Evolutionary conservation across 169 alveolate genomes (phyloP).

Genomic region (Sarcocystis neurona): DNA sequence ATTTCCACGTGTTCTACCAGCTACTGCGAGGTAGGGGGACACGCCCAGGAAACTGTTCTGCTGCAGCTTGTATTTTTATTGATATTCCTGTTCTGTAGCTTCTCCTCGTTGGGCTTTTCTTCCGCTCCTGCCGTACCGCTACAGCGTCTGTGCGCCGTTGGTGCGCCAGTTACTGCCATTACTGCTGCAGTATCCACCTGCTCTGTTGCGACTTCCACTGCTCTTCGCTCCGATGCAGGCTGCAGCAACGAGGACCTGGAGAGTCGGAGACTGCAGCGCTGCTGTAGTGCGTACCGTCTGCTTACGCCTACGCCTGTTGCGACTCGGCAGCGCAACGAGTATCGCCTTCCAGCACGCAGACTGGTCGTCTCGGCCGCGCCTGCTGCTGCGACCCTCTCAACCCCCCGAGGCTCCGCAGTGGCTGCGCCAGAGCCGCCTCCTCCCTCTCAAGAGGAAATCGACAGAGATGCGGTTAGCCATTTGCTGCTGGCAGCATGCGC

Average conservation of each 20-base stretch:
- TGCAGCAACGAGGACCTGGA: constrained; percentile 8
- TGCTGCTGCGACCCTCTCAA: too few relatives aligned
- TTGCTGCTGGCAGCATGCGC: too few relatives aligned
- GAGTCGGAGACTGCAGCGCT: background rate
- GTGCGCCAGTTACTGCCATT: too few relatives aligned
- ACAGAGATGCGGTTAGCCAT: background rate
- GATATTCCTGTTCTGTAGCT: background rate
- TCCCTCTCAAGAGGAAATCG: background rate
- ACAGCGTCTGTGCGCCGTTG: too few relatives aligned
- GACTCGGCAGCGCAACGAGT: background rate
- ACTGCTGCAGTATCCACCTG: too few relatives aligned
- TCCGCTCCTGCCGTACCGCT: background rate
- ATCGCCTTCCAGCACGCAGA: background rate
- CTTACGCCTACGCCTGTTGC: background rate
- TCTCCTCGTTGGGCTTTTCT: background rate
- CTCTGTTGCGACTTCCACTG: background rate
- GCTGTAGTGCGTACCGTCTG: background rate
- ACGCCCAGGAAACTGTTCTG: background rate
- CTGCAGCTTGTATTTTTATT: background rate
- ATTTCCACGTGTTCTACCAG: constrained; percentile 96
- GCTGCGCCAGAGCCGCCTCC: background rate
- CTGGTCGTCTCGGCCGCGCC: background rate
- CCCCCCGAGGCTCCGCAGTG: background rate
- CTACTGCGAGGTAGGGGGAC: constrained; percentile 46
- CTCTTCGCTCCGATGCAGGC: background rate